Evolutionary conservation across 129 eudicot genomes (phyloP).

Genomic region (Oenanthe sinensis): DNA sequence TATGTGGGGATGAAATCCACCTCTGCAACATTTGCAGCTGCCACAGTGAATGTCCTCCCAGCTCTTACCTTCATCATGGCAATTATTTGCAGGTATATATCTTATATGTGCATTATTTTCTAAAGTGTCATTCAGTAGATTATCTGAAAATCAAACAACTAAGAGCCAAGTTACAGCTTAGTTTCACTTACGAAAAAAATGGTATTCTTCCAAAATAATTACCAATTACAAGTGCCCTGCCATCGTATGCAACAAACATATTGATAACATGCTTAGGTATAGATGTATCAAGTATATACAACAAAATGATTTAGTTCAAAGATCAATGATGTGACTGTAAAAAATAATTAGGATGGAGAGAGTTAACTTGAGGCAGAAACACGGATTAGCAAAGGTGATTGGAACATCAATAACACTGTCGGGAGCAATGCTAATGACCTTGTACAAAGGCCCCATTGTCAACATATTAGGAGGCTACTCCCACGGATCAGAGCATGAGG

Average conservation of each 20-base stretch:
- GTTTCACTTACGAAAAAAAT: too few species aligned
- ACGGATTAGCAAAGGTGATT: slow-evolving; percentile 65
- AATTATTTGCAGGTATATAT: slow-evolving; percentile 56
- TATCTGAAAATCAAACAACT: too few species aligned
- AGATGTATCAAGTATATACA: neutral
- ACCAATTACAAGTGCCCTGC: too few species aligned
- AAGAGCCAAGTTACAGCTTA: too few species aligned
- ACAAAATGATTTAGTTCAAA: neutral
- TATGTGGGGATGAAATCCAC: slow-evolving; percentile 71
- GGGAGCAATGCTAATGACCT: slow-evolving; percentile 90
- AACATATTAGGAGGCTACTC: slow-evolving; percentile 28
- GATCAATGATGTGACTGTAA: neutral
- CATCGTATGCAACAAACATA: too few species aligned
- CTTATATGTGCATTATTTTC: neutral
- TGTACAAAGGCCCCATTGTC: slow-evolving; percentile 81
- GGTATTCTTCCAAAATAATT: too few species aligned
- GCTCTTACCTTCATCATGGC: slow-evolving; percentile 90
- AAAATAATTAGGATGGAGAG: slow-evolving; percentile 59
- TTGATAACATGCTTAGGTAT: too few species aligned
- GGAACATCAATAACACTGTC: slow-evolving; percentile 76
- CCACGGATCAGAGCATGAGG: slow-evolving; percentile 20
- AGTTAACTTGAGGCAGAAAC: slow-evolving; percentile 51
- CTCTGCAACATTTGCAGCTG: slow-evolving; percentile 84
- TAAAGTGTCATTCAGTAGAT: neutral
- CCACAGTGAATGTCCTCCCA: slow-evolving; percentile 71